Evolutionary conservation across 2,329 filamentous ascomycete genomes (phyloP), one percentile per base, ranked within the genome.

Genomic region (Pseudonectria buxi): DNA sequence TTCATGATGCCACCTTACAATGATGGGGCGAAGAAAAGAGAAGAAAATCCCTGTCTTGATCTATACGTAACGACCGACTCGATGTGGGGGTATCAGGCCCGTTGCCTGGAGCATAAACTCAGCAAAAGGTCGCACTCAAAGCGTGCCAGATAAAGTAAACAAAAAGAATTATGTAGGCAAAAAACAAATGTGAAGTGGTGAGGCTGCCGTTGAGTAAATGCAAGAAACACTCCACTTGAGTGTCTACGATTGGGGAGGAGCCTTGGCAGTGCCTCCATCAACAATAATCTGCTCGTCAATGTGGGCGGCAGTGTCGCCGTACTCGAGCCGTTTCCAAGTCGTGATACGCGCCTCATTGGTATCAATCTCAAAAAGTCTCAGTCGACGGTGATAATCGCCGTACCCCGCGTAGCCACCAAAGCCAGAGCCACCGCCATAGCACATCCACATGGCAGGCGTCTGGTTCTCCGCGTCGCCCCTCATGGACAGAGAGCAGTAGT

Each of bases 381-480:
- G 73, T 22, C 88, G 79, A 16, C 92, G 83, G 53, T 89, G 74
- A 57, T 84, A 96, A 4, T 83, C 83, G 28, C 81, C 81, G 57
- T 95, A 96, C 6, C 90, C 89, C 14, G 84, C 92, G 57, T 98
- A 98, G 0, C 92, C 92, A 36, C 92, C 92, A 51, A 98, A 95
- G 2, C 92, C 92, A 18, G 81, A 78, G 16, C 85, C 92, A 24
- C 92, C 92, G 7, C 81, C 90, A 61, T 96, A 96, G 68, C 92
- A 98, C 89, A 98, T 95, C 92, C 92, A 98, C 3, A 96, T 66
- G 22, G 82, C 75, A 0, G 83, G 81, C 32, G 72, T 71, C n/a
- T 69, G 62, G 14, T 68, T 60, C 27, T 73, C 63, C 11, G 41
- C 51, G 4, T 67, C 55, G 14, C 55, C 56, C 26, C 58, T 35